Percentiles rank a stretch among this genome's conserved stretches.
These are phyloP conservation scores for Sporothrix mexicana DNA, from an alignment of 2,329 filamentous ascomycete species.

Conservation along the genomic window DNA sequence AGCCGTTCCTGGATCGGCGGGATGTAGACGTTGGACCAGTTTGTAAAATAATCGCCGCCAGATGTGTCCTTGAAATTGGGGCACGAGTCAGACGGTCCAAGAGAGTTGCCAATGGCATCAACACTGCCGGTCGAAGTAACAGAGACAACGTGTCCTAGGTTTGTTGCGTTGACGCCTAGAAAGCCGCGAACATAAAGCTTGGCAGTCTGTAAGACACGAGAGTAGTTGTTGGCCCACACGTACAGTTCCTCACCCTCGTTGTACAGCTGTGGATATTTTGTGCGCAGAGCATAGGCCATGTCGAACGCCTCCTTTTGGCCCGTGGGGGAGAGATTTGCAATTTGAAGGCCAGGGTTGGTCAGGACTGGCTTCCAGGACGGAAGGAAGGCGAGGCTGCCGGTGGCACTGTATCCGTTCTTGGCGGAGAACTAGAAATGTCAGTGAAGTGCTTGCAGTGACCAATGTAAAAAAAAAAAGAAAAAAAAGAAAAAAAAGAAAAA, in stretches of 20 bases:
- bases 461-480: background rate
- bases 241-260: conserved; percentile 57
- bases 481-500: too few relatives aligned
- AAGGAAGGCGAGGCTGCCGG: conserved; percentile 61
- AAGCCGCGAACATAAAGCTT: conserved; percentile 66
- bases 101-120: conserved; percentile 63
- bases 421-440: conserved; percentile 53
- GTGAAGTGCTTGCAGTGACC: background rate
- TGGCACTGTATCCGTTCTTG: conserved; percentile 57
- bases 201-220: conserved; percentile 66
- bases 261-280: conserved; percentile 58
- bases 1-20: conserved; percentile 61
- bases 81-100: conserved; percentile 68
- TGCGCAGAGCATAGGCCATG: conserved; percentile 59
- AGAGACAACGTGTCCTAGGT: conserved; percentile 61
- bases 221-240: conserved; percentile 71
- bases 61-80: conserved; percentile 62
- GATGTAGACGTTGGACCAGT: conserved; percentile 32
- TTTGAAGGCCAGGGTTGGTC: conserved; percentile 59
- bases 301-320: conserved; percentile 67
- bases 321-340: conserved; percentile 64
- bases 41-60: conserved; percentile 53
- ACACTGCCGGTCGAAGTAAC: conserved; percentile 62
- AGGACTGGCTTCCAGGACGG: conserved; percentile 64
- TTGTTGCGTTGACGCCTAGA: conserved; percentile 60